A percentile compares a stretch with the other conserved stretches of the same genome.
phyloP scores from a whole-genome alignment of 2,329 filamentous ascomycete species.

The Trichoderma lentiforme region DNA sequence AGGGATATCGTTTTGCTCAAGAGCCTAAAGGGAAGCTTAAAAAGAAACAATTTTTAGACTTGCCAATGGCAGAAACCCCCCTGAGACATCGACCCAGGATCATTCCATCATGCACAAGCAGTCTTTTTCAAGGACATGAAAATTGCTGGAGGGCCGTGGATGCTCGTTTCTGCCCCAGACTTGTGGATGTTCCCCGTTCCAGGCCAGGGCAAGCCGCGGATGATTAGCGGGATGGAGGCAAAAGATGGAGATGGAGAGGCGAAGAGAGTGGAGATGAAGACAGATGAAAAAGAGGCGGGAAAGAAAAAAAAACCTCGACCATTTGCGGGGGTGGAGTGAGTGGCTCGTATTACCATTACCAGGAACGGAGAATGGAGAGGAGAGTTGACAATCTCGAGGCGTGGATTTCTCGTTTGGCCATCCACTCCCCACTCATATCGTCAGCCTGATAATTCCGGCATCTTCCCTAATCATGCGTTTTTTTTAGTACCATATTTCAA shows the following conservation, averaged over 20 bases:
- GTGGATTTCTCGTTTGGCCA: not conserved
- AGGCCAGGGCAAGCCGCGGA: not conserved
- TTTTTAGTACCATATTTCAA: not conserved
- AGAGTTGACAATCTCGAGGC: not conserved
- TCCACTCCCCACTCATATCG: not conserved
- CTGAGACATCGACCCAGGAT: not conserved
- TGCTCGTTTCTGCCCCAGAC: not conserved
- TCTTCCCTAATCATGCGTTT: not conserved
- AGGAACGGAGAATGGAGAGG: not conserved
- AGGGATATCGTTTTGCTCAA: not conserved
- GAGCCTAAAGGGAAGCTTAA: slow-evolving; percentile 7
- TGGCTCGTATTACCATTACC: not conserved
- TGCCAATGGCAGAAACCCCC: not conserved
- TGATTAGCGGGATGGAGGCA: not conserved
- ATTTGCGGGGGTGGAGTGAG: not conserved
- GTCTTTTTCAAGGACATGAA: not conserved
- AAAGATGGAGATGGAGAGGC: not conserved
- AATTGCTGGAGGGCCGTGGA: not conserved
- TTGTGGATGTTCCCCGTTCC: not conserved
- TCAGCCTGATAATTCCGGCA: not conserved
- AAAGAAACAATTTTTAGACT: slow-evolving; percentile 5
- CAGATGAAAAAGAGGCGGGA: not conserved
- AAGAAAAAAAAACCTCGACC: not conserved
- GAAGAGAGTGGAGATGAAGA: not conserved
- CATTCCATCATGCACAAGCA: not conserved